A percentile compares a stretch with the other conserved stretches of the same genome.
Conservation (phyloP, 441 rosid genomes). For the Aquilaria agallochum region DNA sequence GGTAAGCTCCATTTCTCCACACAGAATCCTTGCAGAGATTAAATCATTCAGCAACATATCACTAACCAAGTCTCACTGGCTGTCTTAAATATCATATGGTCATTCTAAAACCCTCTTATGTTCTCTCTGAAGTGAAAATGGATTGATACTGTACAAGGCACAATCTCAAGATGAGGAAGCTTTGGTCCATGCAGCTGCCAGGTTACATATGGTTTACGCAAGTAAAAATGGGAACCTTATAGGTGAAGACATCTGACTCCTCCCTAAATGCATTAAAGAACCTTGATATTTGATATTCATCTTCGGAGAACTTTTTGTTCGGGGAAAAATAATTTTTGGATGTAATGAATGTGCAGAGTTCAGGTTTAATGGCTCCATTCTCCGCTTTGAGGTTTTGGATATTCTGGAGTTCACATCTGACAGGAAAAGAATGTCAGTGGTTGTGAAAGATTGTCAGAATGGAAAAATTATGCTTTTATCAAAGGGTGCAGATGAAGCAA, state of each 20-base stretch:
- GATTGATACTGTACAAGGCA: slow-evolving; percentile 79
- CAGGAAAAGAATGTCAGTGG: slow-evolving; percentile 97
- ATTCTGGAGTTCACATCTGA: slow-evolving; percentile 97
- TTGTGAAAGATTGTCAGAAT: slow-evolving; percentile 74
- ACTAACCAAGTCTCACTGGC: too few relatives aligned
- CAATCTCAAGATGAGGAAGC: slow-evolving; percentile 99
- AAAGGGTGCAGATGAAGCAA: slow-evolving; percentile 98
- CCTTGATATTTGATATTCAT: too few relatives aligned
- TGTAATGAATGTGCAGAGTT: slow-evolving; percentile 45
- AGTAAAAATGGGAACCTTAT: slow-evolving; percentile 68
- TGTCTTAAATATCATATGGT: too few relatives aligned
- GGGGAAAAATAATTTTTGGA: slow-evolving; percentile 5
- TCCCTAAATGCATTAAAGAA: too few relatives aligned
- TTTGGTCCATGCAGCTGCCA: slow-evolving; percentile 93
- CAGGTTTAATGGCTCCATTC: slow-evolving; percentile 51
- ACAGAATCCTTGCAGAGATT: too few relatives aligned
- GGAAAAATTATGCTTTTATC: slow-evolving; percentile 83
- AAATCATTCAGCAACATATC: too few relatives aligned
- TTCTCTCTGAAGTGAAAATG: slow-evolving; percentile 64
- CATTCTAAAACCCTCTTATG: background rate
- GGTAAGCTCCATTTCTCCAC: slow-evolving; percentile 32
- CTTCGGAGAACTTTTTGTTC: too few relatives aligned
- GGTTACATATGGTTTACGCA: slow-evolving; percentile 77
- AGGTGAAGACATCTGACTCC: slow-evolving; percentile 38
- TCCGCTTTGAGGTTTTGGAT: slow-evolving; percentile 82